Conservation (phyloP, 2,329 filamentous ascomycete species). For the Alternaria tenuissima region DNA sequence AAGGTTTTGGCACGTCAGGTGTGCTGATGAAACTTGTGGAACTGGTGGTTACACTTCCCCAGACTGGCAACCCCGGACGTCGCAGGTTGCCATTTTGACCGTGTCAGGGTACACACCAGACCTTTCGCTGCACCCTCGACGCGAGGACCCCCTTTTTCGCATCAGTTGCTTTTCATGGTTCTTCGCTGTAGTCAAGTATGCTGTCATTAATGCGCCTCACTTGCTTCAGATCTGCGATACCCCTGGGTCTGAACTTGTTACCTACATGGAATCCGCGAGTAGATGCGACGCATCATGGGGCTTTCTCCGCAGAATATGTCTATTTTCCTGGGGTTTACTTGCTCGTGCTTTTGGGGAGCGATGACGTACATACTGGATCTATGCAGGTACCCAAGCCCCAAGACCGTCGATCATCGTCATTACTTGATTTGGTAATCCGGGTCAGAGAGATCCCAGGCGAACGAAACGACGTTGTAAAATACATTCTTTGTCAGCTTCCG, state of each 20-base stretch:
- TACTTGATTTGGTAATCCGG: slow-evolving; percentile 14
- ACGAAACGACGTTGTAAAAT: slow-evolving; percentile 5
- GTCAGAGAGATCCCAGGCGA: not conserved
- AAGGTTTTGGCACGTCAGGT: slow-evolving; percentile 13
- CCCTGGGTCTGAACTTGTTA: not conserved
- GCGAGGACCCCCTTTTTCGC: not conserved
- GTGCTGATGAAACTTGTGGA: slow-evolving; percentile 8
- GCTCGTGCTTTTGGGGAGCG: not conserved
- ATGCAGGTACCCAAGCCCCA: slow-evolving; percentile 21
- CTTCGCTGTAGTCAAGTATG: slow-evolving; percentile 3
- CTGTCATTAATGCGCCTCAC: slow-evolving; percentile 5
- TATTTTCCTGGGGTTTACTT: slow-evolving; percentile 7
- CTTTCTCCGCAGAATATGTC: slow-evolving; percentile 6
- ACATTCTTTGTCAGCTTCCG: slow-evolving; percentile 5
- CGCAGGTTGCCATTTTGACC: not conserved
- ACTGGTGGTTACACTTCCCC: slow-evolving; percentile 15
- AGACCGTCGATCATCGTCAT: slow-evolving; percentile 11
- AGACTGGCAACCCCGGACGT: slow-evolving; percentile 13
- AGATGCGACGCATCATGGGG: slow-evolving; percentile 5
- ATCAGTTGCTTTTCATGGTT: slow-evolving; percentile 10
- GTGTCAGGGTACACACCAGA: not conserved
- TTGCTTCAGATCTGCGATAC: not conserved
- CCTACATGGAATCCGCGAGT: not conserved
- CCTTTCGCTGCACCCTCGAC: not conserved
- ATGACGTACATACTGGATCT: slow-evolving; percentile 18